phyloP scores from a whole-genome alignment of 768 basidiomycete genomes.

The Trichaptum fuscoviolaceum region DNA sequence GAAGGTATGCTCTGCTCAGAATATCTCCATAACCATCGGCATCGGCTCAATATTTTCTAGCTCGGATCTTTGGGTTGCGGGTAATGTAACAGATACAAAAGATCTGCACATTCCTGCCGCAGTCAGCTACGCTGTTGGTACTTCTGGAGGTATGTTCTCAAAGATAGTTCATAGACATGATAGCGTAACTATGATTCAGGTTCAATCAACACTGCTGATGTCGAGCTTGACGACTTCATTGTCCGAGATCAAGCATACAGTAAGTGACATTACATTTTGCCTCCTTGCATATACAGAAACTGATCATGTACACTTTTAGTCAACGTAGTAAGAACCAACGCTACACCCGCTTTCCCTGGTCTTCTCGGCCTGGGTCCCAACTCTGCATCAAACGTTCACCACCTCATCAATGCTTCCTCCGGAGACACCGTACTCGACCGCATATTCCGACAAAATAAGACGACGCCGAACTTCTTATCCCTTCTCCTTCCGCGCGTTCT shows the following conservation, averaged over 20 bases:
- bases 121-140: slow-evolving; percentile 65
- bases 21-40: slow-evolving; percentile 5
- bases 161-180: slow-evolving; percentile 29
- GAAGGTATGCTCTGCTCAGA: slow-evolving; percentile 46
- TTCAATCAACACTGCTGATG: slow-evolving; percentile 14
- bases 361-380: slow-evolving; percentile 79
- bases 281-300: background rate
- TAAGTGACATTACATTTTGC: slow-evolving; percentile 8
- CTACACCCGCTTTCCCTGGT: slow-evolving; percentile 56
- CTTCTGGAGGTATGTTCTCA: slow-evolving; percentile 44
- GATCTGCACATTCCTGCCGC: slow-evolving; percentile 53
- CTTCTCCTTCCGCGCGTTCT: slow-evolving; percentile 39
- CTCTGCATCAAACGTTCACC: slow-evolving; percentile 56
- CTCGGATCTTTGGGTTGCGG: slow-evolving; percentile 71
- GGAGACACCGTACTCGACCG: slow-evolving; percentile 59
- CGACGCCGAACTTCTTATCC: slow-evolving; percentile 60
- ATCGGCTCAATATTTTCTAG: slow-evolving; percentile 28
- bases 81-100: slow-evolving; percentile 40
- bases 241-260: slow-evolving; percentile 18
- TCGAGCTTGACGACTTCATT: slow-evolving; percentile 17
- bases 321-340: slow-evolving; percentile 52
- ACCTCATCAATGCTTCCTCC: slow-evolving; percentile 41
- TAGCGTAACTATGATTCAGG: slow-evolving; percentile 43
- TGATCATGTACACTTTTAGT: slow-evolving; percentile 33
- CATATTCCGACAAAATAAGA: slow-evolving; percentile 56